Conservation (phyloP, 257 asterid genomes). For the Capsicum baccatum region DNA sequence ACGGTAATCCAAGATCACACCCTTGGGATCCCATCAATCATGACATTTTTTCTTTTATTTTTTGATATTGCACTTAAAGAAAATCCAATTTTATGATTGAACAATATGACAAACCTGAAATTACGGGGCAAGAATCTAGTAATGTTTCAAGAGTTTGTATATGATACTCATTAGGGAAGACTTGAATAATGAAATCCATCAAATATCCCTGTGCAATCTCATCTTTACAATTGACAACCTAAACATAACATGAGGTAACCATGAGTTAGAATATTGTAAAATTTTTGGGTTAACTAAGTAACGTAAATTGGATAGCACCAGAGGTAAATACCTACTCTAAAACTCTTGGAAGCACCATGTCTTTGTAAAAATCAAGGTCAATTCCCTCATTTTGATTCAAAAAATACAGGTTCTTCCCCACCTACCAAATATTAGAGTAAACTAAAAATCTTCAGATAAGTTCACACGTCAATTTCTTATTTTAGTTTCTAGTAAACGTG, state of each 20-base stretch:
- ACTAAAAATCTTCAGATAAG: slow-evolving; percentile 38
- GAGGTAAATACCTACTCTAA: slow-evolving; percentile 77
- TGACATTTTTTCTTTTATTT: background rate
- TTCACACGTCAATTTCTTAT: slow-evolving; percentile 31
- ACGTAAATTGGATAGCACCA: slow-evolving; percentile 18
- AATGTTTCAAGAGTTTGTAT: slow-evolving; percentile 94
- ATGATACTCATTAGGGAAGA: slow-evolving; percentile 97
- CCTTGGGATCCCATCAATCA: slow-evolving; percentile 8
- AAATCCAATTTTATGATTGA: background rate
- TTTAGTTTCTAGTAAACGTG: slow-evolving; percentile 29
- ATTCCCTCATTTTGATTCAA: slow-evolving; percentile 98
- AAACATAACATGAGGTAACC: slow-evolving; percentile 32
- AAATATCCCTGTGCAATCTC: slow-evolving; percentile 90
- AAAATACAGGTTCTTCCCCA: slow-evolving; percentile 97
- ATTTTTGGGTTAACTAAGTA: background rate
- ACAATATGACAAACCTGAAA: slow-evolving; percentile 68
- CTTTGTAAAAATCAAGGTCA: slow-evolving; percentile 96
- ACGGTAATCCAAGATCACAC: background rate
- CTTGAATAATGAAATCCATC: slow-evolving; percentile 99
- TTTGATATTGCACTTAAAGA: slow-evolving; percentile 21
- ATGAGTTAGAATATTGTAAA: background rate
- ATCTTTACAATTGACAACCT: slow-evolving; percentile 99
- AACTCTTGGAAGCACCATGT: slow-evolving; percentile 91
- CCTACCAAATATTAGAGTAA: slow-evolving; percentile 57
- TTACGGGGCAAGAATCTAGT: slow-evolving; percentile 91